Percentiles rank a stretch among this genome's conserved stretches.
These are phyloP conservation scores for Bryoerythrophyllum caledonicum DNA, from an alignment of 225 moss, liverwort and hornwort species.

Conservation along the genomic window DNA sequence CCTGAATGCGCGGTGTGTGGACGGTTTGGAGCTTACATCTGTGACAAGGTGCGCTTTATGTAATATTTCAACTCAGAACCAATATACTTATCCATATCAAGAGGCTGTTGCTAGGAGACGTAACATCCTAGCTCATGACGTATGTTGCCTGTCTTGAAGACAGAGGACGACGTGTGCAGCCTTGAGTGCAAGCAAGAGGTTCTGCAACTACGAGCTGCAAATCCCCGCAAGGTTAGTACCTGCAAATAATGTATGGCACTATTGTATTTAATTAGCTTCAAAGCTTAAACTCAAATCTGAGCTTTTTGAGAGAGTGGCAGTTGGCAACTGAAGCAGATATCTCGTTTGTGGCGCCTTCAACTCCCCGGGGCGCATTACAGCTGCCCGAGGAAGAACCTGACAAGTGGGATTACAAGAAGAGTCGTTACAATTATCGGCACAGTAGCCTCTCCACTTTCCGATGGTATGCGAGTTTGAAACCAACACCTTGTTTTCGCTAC, in stretches of 20 bases:
- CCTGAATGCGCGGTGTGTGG: conserved; percentile 68
- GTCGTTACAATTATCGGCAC: conserved; percentile 55
- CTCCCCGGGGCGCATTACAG: conserved; percentile 48
- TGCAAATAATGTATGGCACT: neutral
- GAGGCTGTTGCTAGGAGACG: conserved; percentile 12
- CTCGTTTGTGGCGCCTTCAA: conserved; percentile 43
- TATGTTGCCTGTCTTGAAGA: conserved; percentile 41
- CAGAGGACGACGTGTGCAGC: conserved; percentile 80
- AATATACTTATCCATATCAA: neutral
- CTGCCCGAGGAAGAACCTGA: conserved; percentile 62
- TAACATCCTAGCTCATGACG: conserved; percentile 18
- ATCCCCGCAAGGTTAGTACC: conserved; percentile 29
- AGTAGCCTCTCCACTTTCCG: conserved; percentile 63
- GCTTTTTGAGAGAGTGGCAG: conserved; percentile 29
- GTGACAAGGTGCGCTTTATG: conserved; percentile 46
- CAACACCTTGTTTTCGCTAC: neutral
- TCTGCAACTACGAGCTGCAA: conserved; percentile 42
- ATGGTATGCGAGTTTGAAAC: conserved; percentile 40
- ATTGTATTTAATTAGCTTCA: neutral
- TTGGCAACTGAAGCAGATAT: conserved; percentile 24
- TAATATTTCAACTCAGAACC: neutral
- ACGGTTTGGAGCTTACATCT: conserved; percentile 70
- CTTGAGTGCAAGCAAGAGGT: conserved; percentile 66
- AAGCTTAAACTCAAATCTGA: conserved; percentile 15
- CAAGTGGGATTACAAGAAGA: conserved; percentile 57